These are phyloP conservation scores for Phytopythium delawarense DNA, from an alignment of 352 stramenopile species.

Conservation along the genomic window DNA sequence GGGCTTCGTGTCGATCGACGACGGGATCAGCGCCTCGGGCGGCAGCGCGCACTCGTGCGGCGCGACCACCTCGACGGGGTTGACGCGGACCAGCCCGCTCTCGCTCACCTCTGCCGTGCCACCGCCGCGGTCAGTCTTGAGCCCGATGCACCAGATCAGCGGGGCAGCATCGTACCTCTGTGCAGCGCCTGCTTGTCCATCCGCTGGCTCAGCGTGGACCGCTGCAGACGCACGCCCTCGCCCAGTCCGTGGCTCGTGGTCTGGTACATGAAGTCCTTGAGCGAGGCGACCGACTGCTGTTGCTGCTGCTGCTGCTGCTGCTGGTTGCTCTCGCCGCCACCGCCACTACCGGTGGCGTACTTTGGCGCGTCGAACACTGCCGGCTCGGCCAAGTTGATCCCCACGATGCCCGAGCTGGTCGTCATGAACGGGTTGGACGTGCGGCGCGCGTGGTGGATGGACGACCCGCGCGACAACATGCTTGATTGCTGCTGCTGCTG, in stretches of 20 bases:
- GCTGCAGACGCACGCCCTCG: slow-evolving; percentile 30
- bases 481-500: not conserved
- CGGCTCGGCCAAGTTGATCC: slow-evolving; percentile 70
- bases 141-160: not conserved
- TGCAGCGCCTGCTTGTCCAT: slow-evolving; percentile 72
- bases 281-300: slow-evolving; percentile 6
- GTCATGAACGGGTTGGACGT: slow-evolving; percentile 83
- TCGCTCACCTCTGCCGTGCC: slow-evolving; percentile 43
- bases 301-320: slow-evolving; percentile 28
- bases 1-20: slow-evolving; percentile 43
- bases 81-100: slow-evolving; percentile 47
- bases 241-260: slow-evolving; percentile 56
- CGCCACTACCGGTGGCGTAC: slow-evolving; percentile 24
- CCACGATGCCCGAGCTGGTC: slow-evolving; percentile 80
- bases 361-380: slow-evolving; percentile 58
- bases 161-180: slow-evolving; percentile 32
- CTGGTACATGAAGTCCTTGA: slow-evolving; percentile 82
- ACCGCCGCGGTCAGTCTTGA: not conserved
- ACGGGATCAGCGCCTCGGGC: slow-evolving; percentile 47
- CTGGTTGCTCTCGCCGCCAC: slow-evolving; percentile 30
- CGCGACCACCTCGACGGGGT: slow-evolving; percentile 45
- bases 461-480: slow-evolving; percentile 74
- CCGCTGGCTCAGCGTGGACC: slow-evolving; percentile 60
- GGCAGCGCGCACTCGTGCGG: slow-evolving; percentile 48
- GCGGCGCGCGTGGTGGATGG: slow-evolving; percentile 62